Evolutionary conservation across 2,329 filamentous ascomycete species (phyloP), one percentile per base, ranked within the genome.

Genomic region (Conoideocrella luteorostrata): DNA sequence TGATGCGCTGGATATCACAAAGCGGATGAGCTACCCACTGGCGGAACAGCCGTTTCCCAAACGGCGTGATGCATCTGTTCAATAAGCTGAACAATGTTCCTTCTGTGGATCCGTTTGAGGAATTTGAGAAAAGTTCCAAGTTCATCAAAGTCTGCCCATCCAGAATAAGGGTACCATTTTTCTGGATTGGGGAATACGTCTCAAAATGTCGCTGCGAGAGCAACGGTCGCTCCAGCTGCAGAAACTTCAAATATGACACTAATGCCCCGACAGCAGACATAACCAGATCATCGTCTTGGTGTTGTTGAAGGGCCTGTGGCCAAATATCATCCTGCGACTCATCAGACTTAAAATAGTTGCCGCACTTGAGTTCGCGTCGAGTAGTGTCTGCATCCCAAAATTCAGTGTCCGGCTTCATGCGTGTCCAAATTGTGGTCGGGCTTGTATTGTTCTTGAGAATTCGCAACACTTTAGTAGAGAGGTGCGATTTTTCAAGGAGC

Each of bases 1-100:
- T 95, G 69, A 98, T 96, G 59, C 86, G 89, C 29, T 74, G 69
- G 5, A 87, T 82, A 64, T 95, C 86, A 60, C 89, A 88, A 12
- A 98, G 72, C 3, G 93, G 93, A 63, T 98, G 93, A 56, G 91
- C 97, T 3, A 98, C 85, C 93, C 93, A 98, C 62, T 95, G 89
- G 43, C 90, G 85, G 63, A 98, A 89, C 62, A 95, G 80, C 10
- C 93, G 85, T 67, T 98, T 98, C 45, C 93, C 93, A 59, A 98
- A 98, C 0, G 93, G 91, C 4, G 93, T 97, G 49, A 96, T 84
- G 60, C 93, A 98, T 41, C 88, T 82, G 62, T 98, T 97, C 41
- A 98, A 77, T 50, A 98, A 80, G 41, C 78, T 78, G 64, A 97
- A 98, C 2, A 98, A 68, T 0, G 93, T 97, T 6, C 93, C 93